phyloP scores from a whole-genome alignment of 148 eudicot species.

The Amaranthus palmeri region DNA sequence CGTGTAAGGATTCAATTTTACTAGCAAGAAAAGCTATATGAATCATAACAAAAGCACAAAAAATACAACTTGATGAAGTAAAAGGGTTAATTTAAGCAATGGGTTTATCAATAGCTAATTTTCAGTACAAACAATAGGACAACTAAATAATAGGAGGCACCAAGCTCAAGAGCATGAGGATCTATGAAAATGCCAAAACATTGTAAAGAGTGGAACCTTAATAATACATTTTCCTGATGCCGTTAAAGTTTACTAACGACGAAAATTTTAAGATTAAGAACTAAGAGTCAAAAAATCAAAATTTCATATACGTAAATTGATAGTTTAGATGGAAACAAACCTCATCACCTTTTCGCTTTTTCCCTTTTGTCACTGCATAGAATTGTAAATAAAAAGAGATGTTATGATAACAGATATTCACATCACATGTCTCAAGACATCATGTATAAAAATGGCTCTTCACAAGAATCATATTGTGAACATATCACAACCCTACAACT shows the following conservation, averaged over 20 bases:
- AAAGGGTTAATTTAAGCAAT: background rate
- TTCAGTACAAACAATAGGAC: background rate
- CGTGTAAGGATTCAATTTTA: too few species aligned
- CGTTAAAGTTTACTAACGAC: too few species aligned
- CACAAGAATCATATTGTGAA: background rate
- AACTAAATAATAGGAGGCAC: background rate
- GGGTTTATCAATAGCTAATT: background rate
- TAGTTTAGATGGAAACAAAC: slow-evolving; percentile 36
- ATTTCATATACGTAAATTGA: slow-evolving; percentile 2
- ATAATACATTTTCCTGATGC: background rate
- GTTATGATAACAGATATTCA: background rate
- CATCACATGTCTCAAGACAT: background rate
- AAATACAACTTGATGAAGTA: background rate
- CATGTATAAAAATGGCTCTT: background rate
- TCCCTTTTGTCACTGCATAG: slow-evolving; percentile 76
- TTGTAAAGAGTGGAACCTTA: background rate
- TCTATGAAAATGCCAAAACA: background rate
- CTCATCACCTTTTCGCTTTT: slow-evolving; percentile 92
- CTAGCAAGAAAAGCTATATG: background rate
- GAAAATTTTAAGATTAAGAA: too few species aligned
- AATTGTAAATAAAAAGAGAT: slow-evolving; percentile 6
- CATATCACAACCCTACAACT: background rate
- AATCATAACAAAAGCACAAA: background rate
- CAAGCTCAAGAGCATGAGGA: background rate
- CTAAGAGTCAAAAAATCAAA: background rate